Base-by-base conservation (phyloP, 441 rosid species). In the Viola pubescens region DNA sequence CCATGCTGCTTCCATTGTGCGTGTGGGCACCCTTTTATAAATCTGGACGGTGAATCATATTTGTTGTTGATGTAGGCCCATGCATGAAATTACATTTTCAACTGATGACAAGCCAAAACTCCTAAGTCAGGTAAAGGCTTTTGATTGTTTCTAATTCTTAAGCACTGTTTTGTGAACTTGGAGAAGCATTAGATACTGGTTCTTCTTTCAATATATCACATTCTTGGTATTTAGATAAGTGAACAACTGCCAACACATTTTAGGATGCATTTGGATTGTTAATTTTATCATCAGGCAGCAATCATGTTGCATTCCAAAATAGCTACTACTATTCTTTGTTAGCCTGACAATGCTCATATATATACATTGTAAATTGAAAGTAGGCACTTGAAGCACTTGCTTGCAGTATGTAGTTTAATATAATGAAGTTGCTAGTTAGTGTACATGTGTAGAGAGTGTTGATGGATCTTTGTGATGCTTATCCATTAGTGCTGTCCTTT, bases 1-100 rank as follows among this genome's bases (percentile, higher is more conserved):
- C 34, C 34, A 26, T 26, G 34, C 34, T 2, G 34, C 34, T 26
- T 38, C 7, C 44, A 11, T 37, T 41, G n/a, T 54, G 38, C 38
- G 12, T 37, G 7, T 38, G 12, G 11, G 38, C 57, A 37, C 38
- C 16, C 37, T 48, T 43, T 19, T 46, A 52, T 41, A 48, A 9
- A 63, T 61, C 48, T 58, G 16, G 58, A 58, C 53, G 53, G 19
- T 56, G 41, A 58, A 61, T 45, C 41, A 66, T 60, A 56, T 54
- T 1, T 63, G 49, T 37, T 64, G 66, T 46, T 19, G 64, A 56
- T 76, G 75, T 56, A 90, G 99, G 83, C 90, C 96, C 16, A 83
- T 88, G 97, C 97, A 87, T 63, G 99, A 88, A 77, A 81, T 94
- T 61, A 94, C 99, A 52, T 88, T 94, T 76, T 86, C 99, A 61